Base-by-base conservation (phyloP, 176 grass and related monocot genomes). In the Zizania latifolia region DNA sequence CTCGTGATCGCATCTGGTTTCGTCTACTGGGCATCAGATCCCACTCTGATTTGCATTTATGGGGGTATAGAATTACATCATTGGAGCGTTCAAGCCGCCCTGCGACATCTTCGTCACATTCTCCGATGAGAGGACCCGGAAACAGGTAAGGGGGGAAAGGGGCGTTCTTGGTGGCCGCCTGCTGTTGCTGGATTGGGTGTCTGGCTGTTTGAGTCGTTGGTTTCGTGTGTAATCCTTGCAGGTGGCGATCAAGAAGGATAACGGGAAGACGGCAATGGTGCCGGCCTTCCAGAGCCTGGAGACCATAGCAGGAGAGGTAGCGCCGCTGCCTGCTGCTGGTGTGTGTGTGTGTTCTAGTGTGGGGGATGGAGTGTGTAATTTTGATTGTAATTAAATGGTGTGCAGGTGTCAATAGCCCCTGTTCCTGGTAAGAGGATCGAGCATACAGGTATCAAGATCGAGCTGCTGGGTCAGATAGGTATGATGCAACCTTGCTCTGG, bases 391-490 rank as follows among this genome's bases (percentile, higher is more conserved):
- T 70, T 30, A 57, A 62, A 58, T 77, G 30, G 5, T 81, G 44
- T 86, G 36, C 80, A 93, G 94, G 94, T 97, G 46, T 85, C 74
- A 2, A 87, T 97, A 43, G 94, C 92, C 10, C 94, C 91, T 5
- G 36, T 93, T 45, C 94, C 85, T 10, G 94, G 94, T 57, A 97
- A 97, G 83, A 89, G 85, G 84, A 76, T 92, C 2, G 88, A 97
- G 75, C 94, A 97, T 50, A 91, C 72, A 14, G 94, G 94, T 85
- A 78, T 98, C 21, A 94, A 93, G 78, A 86, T 94, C 26, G 91
- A 94, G 81, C 72, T 98, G 54, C 81, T 98, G 72, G 86, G 94
- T 62, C 89, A 92, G 78, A 98, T 98, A 89, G 91, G 94, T 94
- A 84, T 67, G 63, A 46, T 77, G 58, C 16, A 34, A 16, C 46